These are phyloP conservation scores for Wickerhamiella kazuoi DNA, from an alignment of 805 yeast genomes.

Conservation along the genomic window DNA sequence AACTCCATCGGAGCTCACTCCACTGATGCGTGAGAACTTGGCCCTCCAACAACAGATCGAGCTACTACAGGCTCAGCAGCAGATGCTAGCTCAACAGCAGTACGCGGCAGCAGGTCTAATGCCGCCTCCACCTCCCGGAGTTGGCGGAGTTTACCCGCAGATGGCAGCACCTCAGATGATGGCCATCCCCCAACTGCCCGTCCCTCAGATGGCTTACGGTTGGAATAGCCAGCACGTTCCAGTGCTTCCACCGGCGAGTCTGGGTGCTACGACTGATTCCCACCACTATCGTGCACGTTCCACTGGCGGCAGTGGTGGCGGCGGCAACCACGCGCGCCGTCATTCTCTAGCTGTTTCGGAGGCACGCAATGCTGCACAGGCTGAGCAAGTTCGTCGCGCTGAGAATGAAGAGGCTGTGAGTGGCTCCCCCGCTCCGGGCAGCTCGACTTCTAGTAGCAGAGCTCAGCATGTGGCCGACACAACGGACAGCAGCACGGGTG, in stretches of 20 bases:
- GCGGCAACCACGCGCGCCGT: slow-evolving; percentile 67
- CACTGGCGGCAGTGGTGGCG: neutral
- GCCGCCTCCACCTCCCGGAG: neutral
- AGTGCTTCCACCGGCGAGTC: neutral
- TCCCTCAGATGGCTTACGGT: neutral
- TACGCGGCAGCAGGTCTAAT: neutral
- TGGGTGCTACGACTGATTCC: neutral
- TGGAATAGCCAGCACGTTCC: neutral
- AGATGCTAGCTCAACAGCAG: slow-evolving; percentile 54
- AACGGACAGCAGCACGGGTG: neutral
- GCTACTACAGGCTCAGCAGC: slow-evolving; percentile 80
- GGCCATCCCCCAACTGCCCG: slow-evolving; percentile 1
- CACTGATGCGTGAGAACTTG: slow-evolving; percentile 65
- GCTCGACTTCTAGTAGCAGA: neutral
- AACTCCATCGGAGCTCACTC: slow-evolving; percentile 88
- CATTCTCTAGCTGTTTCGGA: slow-evolving; percentile 84
- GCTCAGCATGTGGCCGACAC: neutral
- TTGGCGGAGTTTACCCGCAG: neutral
- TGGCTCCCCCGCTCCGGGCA: neutral
- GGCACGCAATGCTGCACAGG: slow-evolving; percentile 81
- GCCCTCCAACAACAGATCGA: slow-evolving; percentile 84
- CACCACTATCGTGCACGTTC: slow-evolving; percentile 4
- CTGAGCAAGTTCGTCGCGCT: slow-evolving; percentile 1
- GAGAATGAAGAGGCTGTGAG: neutral
- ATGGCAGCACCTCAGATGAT: neutral